These are phyloP conservation scores for Blastobotrys proliferans DNA, from an alignment of 1,139 yeast genomes.

Conservation along the genomic window DNA sequence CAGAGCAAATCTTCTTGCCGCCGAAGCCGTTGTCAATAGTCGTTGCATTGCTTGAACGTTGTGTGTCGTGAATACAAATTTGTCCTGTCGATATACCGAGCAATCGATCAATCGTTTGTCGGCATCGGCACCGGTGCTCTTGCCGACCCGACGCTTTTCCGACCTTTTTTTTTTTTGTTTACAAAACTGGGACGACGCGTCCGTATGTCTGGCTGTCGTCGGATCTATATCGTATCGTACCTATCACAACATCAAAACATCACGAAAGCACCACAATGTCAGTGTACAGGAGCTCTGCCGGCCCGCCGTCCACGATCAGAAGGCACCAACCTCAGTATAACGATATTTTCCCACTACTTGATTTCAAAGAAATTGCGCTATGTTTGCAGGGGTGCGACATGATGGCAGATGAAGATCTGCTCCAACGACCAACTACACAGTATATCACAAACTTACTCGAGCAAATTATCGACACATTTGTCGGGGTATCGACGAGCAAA, in stretches of 20 bases:
- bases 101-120: too few relatives aligned
- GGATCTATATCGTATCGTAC: neutral
- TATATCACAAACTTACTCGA: slow-evolving; percentile 61
- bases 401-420: slow-evolving; percentile 52
- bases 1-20: too few relatives aligned
- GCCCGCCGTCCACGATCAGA: slow-evolving; percentile 17
- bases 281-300: slow-evolving; percentile 19
- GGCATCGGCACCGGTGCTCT: too few relatives aligned
- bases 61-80: too few relatives aligned
- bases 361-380: slow-evolving; percentile 55
- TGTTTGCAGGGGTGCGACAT: slow-evolving; percentile 46
- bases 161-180: slow-evolving; percentile 3
- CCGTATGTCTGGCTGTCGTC: neutral
- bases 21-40: neutral
- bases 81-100: too few relatives aligned
- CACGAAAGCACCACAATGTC: slow-evolving; percentile 3
- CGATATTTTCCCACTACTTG: slow-evolving; percentile 60
- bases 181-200: neutral
- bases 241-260: neutral
- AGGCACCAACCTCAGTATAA: slow-evolving; percentile 21
- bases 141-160: too few relatives aligned
- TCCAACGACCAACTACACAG: slow-evolving; percentile 61
- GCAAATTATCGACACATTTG: slow-evolving; percentile 66
- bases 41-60: neutral
- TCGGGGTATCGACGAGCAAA: slow-evolving; percentile 53